phyloP scores from a whole-genome alignment of 495 filamentous ascomycete genomes.

The Tuber calosporum region DNA sequence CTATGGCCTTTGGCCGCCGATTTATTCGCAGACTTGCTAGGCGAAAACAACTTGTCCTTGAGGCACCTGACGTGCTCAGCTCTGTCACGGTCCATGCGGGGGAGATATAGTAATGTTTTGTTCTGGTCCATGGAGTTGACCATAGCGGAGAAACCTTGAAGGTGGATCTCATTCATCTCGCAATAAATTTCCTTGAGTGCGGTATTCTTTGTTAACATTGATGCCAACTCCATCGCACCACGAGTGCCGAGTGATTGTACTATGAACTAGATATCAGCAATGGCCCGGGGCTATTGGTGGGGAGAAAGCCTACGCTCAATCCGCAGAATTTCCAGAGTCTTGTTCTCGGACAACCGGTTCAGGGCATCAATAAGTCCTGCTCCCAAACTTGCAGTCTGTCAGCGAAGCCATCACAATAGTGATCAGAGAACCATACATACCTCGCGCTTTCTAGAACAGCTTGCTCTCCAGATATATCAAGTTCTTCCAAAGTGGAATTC shows the following conservation, averaged over 20 bases:
- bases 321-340: slow-evolving; percentile 62
- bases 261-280: slow-evolving; percentile 26
- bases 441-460: slow-evolving; percentile 79
- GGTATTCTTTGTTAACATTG: slow-evolving; percentile 63
- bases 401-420: not conserved
- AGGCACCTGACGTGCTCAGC: slow-evolving; percentile 57
- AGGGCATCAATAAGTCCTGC: slow-evolving; percentile 73
- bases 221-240: slow-evolving; percentile 68
- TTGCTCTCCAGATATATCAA: slow-evolving; percentile 85
- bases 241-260: slow-evolving; percentile 41
- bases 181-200: slow-evolving; percentile 63
- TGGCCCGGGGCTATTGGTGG: not conserved
- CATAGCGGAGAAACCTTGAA: slow-evolving; percentile 69
- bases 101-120: slow-evolving; percentile 57
- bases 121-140: slow-evolving; percentile 67
- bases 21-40: slow-evolving; percentile 19
- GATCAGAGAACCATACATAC: slow-evolving; percentile 16
- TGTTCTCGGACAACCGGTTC: slow-evolving; percentile 67
- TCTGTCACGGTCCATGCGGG: slow-evolving; percentile 59
- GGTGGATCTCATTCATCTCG: slow-evolving; percentile 70
- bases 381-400: slow-evolving; percentile 50
- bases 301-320: slow-evolving; percentile 56
- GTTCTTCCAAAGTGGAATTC: slow-evolving; percentile 66
- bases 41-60: slow-evolving; percentile 42
- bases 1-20: slow-evolving; percentile 12